A percentile compares a stretch with the other conserved stretches of the same genome.
Conservation (phyloP, 192 early-diverging fungal species). For the Umbelopsis sp. region DNA sequence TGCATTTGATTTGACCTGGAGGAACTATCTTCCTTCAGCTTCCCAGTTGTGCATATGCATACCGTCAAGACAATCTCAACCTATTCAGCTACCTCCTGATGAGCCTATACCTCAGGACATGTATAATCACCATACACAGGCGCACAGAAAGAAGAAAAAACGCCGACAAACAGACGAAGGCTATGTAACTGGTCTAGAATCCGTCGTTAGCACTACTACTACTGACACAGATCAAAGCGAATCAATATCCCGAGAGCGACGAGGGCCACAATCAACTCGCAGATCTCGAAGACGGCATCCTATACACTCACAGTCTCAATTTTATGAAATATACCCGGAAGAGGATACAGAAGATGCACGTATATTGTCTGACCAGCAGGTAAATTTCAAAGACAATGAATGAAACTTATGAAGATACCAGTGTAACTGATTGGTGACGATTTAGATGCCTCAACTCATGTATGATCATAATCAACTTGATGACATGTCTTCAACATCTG, state of each 20-base stretch:
- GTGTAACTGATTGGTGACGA: not conserved
- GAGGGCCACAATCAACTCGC: not conserved
- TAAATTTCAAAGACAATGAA: not conserved
- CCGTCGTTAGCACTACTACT: not conserved
- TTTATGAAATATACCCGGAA: conserved; percentile 19
- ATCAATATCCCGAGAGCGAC: not conserved
- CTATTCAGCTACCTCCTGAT: conserved; percentile 26
- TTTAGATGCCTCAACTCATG: not conserved
- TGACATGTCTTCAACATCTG: not conserved
- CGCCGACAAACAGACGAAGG: conserved; percentile 10
- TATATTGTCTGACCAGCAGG: not conserved
- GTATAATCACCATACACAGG: not conserved
- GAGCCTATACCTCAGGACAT: conserved; percentile 2
- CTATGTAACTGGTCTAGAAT: conserved; percentile 8
- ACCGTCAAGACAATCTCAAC: conserved; percentile 24
- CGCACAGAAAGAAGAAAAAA: not conserved
- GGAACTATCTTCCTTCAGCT: conserved; percentile 41
- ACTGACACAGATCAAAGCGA: conserved; percentile 4
- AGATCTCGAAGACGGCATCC: not conserved
- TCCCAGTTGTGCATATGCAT: conserved; percentile 26
- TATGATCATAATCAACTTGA: not conserved
- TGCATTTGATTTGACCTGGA: conserved; percentile 48
- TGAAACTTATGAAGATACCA: not conserved
- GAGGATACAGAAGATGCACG: conserved; percentile 8
- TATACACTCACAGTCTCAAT: conserved; percentile 2